Evolutionary conservation across 2,329 filamentous ascomycete species (phyloP).

Genomic region (Exophiala dermatitidis): DNA sequence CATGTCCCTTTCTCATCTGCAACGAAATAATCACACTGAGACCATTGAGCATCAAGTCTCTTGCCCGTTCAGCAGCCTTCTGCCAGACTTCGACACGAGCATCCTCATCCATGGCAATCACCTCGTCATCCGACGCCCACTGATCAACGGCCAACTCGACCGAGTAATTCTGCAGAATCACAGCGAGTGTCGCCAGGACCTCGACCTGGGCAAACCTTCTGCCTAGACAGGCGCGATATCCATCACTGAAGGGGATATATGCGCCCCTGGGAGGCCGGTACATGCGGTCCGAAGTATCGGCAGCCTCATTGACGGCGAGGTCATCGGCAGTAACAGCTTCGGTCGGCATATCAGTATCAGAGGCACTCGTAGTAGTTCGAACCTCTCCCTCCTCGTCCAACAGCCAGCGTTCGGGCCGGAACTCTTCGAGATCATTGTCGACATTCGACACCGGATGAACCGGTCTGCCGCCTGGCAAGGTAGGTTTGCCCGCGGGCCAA

Average conservation of each 20-base stretch:
- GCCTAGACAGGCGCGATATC: conserved; percentile 49
- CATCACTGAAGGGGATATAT: conserved; percentile 51
- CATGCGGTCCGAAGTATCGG: conserved; percentile 55
- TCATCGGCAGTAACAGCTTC: conserved; percentile 24
- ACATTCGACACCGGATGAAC: conserved; percentile 30
- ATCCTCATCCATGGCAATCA: conserved; percentile 43
- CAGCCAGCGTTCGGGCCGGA: conserved; percentile 67
- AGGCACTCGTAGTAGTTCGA: conserved; percentile 5
- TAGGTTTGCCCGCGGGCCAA: conserved; percentile 52
- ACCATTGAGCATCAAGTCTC: conserved; percentile 46
- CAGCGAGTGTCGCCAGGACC: conserved; percentile 47
- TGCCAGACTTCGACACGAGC: conserved; percentile 51
- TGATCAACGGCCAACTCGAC: conserved; percentile 64
- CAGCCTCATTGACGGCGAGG: conserved; percentile 50
- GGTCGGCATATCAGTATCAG: conserved; percentile 15
- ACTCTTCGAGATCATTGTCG: conserved; percentile 57
- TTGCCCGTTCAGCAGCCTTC: conserved; percentile 52
- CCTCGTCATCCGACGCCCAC: conserved; percentile 49
- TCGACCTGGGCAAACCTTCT: conserved; percentile 52
- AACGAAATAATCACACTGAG: conserved; percentile 62
- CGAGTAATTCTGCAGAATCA: conserved; percentile 52
- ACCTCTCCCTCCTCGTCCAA: conserved; percentile 27
- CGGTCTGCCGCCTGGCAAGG: conserved; percentile 34
- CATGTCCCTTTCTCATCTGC: conserved; percentile 54
- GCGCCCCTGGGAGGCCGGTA: conserved; percentile 51